Evolutionary conservation across 75 land plant species (phyloP).

Genomic region (Pinus albicaulis): DNA sequence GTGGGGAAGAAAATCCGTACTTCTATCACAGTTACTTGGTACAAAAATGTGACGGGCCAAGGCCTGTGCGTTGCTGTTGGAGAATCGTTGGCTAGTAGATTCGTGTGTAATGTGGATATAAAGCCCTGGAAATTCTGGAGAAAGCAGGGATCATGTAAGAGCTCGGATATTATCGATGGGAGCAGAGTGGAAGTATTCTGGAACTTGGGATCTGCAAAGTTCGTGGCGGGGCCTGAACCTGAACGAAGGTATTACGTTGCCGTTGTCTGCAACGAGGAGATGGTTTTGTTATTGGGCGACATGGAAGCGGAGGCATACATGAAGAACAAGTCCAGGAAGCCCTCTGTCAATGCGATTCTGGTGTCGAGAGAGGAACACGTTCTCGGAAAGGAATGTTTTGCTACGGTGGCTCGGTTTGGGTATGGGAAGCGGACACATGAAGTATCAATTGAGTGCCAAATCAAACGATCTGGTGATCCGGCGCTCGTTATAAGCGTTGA

Average conservation of each 20-base stretch:
- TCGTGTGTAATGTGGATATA: constrained; percentile 39
- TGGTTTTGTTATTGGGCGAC: constrained; percentile 80
- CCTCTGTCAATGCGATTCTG: constrained; percentile 36
- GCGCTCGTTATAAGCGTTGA: constrained; percentile 10
- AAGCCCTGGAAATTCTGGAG: constrained; percentile 92
- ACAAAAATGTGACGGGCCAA: constrained; percentile 8
- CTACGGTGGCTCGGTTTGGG: constrained; percentile 58
- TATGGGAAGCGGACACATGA: constrained; percentile 56
- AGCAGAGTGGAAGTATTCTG: constrained; percentile 68
- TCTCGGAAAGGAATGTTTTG: constrained; percentile 72
- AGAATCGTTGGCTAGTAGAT: neutral
- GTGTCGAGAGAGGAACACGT: constrained; percentile 74
- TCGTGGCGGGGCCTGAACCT: constrained; percentile 82
- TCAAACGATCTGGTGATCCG: constrained; percentile 11
- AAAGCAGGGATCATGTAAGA: constrained; percentile 67
- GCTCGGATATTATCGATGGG: constrained; percentile 17
- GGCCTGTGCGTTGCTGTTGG: constrained; percentile 8
- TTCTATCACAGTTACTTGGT: constrained; percentile 14
- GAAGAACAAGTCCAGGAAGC: constrained; percentile 50
- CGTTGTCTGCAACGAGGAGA: constrained; percentile 50
- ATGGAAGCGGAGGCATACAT: constrained; percentile 64
- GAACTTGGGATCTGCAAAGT: constrained; percentile 91
- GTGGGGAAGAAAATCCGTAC: no score
- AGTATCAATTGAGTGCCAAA: constrained; percentile 24
- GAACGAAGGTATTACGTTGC: constrained; percentile 71